Base-by-base conservation (phyloP, 768 basidiomycete genomes). In the Mycena capillaripes region DNA sequence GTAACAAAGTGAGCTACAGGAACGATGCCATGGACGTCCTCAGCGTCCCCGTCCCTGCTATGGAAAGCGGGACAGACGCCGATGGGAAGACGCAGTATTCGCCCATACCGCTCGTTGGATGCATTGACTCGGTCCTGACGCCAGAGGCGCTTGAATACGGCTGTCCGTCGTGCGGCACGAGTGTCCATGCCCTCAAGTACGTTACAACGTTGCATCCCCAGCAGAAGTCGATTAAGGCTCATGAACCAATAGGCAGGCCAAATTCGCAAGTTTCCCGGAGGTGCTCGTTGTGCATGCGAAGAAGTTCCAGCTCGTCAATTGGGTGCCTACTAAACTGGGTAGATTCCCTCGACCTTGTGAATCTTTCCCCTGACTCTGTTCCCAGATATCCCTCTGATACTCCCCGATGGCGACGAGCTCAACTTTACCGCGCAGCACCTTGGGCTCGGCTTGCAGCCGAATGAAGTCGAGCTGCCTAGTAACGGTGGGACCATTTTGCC, bases 271-370 rank as follows among this genome's bases (percentile, higher is more conserved):
- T 1, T 95, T 97, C 86, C 98, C 98, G 0, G 89, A 96, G 14
- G 90, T 96, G 1, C 87, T 99, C 0, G 91, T 97, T 10, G 81
- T 99, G 1, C 97, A 98, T 73, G 92, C 96, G 50, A 95, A 94
- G 79, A 97, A 97, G 77, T 98, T 98, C 85, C 95, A 97, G 81
- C 88, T 97, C 5, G 93, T 96, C 48, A 96, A 96, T 75, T 99
- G 98, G 98, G 95, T 99, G 1, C 98, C 98, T 0, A 88, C 93
- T 4, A 99, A 99, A 82, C 87, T 99, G 32, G 95, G 96, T 96
- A 72, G 14, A 9, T 32, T 50, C 27, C 34, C 44, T 36, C 19
- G 4, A 21, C 23, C 19, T 25, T 36, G 34, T 36, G 29, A 36
- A 34, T 29, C 16, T 23, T 56, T 19, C 19, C 32, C 38, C 44